Evolutionary conservation across 192 early-diverging fungal species (phyloP), one percentile per base, ranked within the genome.

Genomic region (Cladochytrium replicatum): DNA sequence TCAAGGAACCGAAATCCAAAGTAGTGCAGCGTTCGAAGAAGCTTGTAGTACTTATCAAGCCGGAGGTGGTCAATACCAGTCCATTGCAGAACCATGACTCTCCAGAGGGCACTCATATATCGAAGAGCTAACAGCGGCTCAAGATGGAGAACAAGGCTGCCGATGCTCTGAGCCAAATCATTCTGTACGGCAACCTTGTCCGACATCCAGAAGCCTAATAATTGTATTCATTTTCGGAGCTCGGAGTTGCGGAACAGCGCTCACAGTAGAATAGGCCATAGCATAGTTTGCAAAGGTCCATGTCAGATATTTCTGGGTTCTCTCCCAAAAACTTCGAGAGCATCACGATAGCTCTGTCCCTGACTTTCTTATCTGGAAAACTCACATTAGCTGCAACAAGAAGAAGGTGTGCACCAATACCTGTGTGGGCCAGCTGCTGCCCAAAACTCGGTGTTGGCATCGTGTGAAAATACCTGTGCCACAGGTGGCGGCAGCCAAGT

Each of bases 151-250:
- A 77, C 48, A 4, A 86, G 44, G 0, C 67, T 62, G 0, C 82
- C 85, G n/a, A 97, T 68, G 13, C 76, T 78, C 48, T 86, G 80
- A 25, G 87, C 83, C 43, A 97, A 65, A 53, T 85, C 77, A 61
- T 92, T 87, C 57, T 97, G 93, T 24, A 97, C 75, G 34, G 87
- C 55, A 8, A 87, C 87, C 67, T 92, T 97, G 64, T 97, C 93
- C 0, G 89, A 90, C 80, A 97, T 88, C 93, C 93, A 97, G 55
- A 89, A 89, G 57, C 82, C 86, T 88, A 58, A 19, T 53, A 31
- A 34, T 41, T 53, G 25, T 43, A 25, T 53, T 53, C 43, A 39
- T 32, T 32, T n/a, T 53, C 40, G 43, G 48, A 3, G 27, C 9
- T 9, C 11, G 9, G 21, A 44, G 9, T 17, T 23, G 49, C 25